A percentile compares a stretch with the other conserved stretches of the same genome.
Conservation (phyloP, 179 eudicot genomes). For the Carnegiea gigantea region DNA sequence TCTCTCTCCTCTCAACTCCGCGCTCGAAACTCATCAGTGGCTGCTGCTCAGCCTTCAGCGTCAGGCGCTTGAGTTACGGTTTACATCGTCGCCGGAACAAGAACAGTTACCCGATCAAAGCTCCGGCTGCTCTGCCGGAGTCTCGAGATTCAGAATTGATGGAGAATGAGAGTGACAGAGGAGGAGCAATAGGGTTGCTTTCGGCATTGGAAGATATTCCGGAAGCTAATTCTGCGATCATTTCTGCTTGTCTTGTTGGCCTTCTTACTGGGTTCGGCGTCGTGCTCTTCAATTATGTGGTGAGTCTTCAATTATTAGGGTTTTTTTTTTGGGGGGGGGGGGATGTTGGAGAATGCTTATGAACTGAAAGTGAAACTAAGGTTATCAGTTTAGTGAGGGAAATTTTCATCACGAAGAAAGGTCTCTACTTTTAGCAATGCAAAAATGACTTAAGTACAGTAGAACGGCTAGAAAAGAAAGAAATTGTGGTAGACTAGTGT, state of each 20-base stretch:
- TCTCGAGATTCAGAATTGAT: slow-evolving; percentile 6
- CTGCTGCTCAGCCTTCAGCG: neutral
- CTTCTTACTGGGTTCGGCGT: slow-evolving; percentile 76
- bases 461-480: neutral
- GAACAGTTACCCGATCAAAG: neutral
- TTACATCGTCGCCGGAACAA: neutral
- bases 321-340: no score
- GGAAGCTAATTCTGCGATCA: slow-evolving; percentile 50
- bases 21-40: neutral
- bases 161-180: neutral
- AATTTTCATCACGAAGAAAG: no score
- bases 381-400: no score
- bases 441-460: neutral
- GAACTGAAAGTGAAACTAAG: no score
- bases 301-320: slow-evolving; percentile 18
- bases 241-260: slow-evolving; percentile 78
- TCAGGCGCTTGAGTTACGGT: neutral
- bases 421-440: no score
- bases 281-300: slow-evolving; percentile 75
- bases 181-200: slow-evolving; percentile 2
- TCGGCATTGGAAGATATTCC: slow-evolving; percentile 24
- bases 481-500: neutral
- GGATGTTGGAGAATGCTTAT: no score
- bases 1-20: neutral
- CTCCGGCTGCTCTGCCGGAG: slow-evolving; percentile 1